Evolutionary conservation across 2,329 filamentous ascomycete genomes (phyloP), one percentile per base, ranked within the genome.

Genomic region (Rachicladosporium sp.): DNA sequence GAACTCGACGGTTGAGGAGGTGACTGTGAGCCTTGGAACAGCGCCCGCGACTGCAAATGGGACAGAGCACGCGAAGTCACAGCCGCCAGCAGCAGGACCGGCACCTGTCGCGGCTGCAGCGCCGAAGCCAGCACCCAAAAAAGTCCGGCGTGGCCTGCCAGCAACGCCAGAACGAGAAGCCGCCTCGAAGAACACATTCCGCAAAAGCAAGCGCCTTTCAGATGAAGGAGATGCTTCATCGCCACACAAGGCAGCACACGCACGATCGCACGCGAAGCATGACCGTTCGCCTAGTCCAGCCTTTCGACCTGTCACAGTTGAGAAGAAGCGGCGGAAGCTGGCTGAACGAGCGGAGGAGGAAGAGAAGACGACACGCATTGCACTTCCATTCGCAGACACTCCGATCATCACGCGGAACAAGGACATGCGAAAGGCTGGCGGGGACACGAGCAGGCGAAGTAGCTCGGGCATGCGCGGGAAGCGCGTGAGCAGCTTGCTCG

Each of bases 401-500:
- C 89, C 89, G 1, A 78, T 95, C 21, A 93, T 94, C 49, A 81
- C 85, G 58, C 77, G 87, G 37, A 96, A 96, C 59, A 93, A 93
- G 63, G 88, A 94, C 57, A 83, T 95, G 75, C 76, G 89, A 46
- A 83, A 83, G 44, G 67, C 66, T 50, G 88, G 87, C 48, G 79
- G 74, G 19, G 78, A 76, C 35, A 76, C 76, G 32, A 71, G 70
- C 43, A 58, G 87, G 50, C 72, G 89, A 54, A 96, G 88, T 60
- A 96, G 89, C 63, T 69, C 94, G 43, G 86, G 87, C 3, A 77
- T 93, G 71, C 75, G 91, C 47, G 91, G 91, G 15, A 76, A 88
- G 53, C 76, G 91, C 55, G 91, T 91, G 42, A 95, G 88, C 57
- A 94, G 87, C 33, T 66, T 98, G 50, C 96, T 96, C 47, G 86